phyloP scores from a whole-genome alignment of 1,284 basidiomycete genomes.

The Cryptococcus sp. region DNA sequence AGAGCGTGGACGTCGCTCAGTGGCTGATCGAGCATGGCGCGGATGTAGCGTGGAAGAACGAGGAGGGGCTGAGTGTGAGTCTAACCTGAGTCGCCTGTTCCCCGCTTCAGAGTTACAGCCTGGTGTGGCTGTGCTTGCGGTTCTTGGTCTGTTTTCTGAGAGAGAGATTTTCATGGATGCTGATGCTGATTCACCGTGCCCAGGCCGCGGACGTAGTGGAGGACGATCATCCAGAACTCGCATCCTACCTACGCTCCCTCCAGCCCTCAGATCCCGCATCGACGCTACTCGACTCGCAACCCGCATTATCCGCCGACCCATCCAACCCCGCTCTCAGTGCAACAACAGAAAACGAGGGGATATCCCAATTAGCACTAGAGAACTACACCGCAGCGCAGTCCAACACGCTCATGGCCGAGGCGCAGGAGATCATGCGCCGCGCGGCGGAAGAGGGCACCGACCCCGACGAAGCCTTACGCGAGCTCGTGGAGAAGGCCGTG shows the following conservation, averaged over 20 bases:
- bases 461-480: conserved; percentile 46
- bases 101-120: too few relatives aligned
- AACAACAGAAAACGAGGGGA: conserved; percentile 37
- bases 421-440: conserved; percentile 59
- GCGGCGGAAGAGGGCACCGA: conserved; percentile 45
- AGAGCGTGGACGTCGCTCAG: conserved; percentile 73
- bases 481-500: conserved; percentile 46
- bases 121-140: not conserved
- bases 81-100: conserved; percentile 60
- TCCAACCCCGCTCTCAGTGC: not conserved
- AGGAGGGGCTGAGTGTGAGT: conserved; percentile 74
- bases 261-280: conserved; percentile 36
- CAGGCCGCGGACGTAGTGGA: conserved; percentile 73
- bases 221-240: conserved; percentile 78
- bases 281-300: conserved; percentile 9
- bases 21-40: conserved; percentile 83
- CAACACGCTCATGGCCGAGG: conserved; percentile 65
- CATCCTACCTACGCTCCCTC: conserved; percentile 65
- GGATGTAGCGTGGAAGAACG: conserved; percentile 63
- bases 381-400: conserved; percentile 69
- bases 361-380: conserved; percentile 70
- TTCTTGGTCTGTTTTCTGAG: not conserved
- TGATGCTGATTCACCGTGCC: not conserved
- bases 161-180: not conserved
- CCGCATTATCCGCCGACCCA: conserved; percentile 2